These are phyloP conservation scores for Globisporangium spinosum DNA, from an alignment of 352 stramenopile genomes.

Conservation along the genomic window DNA sequence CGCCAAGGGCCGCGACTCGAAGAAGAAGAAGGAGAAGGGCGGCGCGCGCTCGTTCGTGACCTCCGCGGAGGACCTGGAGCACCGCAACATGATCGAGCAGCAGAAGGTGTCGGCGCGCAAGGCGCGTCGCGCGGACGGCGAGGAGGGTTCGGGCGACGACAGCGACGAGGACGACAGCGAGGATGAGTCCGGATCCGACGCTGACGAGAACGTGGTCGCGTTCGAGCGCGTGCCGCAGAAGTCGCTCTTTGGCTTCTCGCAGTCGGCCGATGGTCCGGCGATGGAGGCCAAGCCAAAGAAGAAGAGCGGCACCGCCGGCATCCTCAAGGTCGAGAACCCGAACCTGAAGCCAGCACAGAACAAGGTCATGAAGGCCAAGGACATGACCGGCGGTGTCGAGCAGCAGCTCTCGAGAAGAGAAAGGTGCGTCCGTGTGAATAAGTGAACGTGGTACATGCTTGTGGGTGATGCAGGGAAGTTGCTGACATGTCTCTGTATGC, in stretches of 20 bases:
- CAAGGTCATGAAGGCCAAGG: conserved; percentile 88
- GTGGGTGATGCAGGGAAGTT: background rate
- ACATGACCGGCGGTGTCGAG: conserved; percentile 58
- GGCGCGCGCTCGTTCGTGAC: conserved; percentile 75
- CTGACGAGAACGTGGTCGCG: conserved; percentile 48
- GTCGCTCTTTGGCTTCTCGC: conserved; percentile 66
- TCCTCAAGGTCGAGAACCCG: conserved; percentile 83
- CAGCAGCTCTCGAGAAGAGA: conserved; percentile 82
- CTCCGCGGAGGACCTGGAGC: conserved; percentile 78
- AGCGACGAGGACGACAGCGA: conserved; percentile 40
- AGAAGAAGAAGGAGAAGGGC: conserved; percentile 77
- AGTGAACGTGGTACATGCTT: background rate
- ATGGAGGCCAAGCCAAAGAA: conserved; percentile 69
- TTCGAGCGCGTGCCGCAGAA: conserved; percentile 79
- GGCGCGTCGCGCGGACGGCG: conserved; percentile 49
- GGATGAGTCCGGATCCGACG: conserved; percentile 29
- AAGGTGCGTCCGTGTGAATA: conserved; percentile 30
- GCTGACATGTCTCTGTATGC: background rate
- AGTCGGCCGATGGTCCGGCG: conserved; percentile 48
- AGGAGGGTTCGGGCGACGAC: conserved; percentile 23
- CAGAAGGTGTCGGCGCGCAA: conserved; percentile 67
- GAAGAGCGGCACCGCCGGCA: conserved; percentile 57
- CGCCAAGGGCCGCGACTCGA: conserved; percentile 34
- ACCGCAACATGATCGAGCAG: conserved; percentile 71
- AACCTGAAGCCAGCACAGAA: conserved; percentile 63